Evolutionary conservation across 2,329 filamentous ascomycete species (phyloP), one percentile per base, ranked within the genome.

Genomic region (Trichoderma sp.): DNA sequence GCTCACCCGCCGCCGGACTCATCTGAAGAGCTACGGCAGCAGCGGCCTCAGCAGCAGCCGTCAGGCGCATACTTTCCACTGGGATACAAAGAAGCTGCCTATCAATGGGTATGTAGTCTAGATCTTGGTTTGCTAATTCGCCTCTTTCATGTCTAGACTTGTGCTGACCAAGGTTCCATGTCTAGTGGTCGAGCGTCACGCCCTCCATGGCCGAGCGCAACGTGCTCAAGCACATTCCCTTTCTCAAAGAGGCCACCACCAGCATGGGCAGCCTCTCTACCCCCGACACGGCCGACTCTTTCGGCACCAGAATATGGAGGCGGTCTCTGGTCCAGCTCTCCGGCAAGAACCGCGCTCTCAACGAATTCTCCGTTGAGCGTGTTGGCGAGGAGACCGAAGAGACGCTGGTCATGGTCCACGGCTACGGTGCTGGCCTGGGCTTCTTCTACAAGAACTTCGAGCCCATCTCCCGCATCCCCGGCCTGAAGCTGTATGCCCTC

Each of bases 391-490:
- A 91, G 5, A 88, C 90, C 0, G 91, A 97, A 61, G 91, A 98
- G 78, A 96, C 93, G 57, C 85, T 99, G 17, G 95, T 99, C 58
- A 97, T 99, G 89, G 85, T 99, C 5, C 96, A 99, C 79, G 96
- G 96, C 73, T 99, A 99, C 81, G 96, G 96, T 61, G 96, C 96
- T 2, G 96, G 96, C 0, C 87, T 99, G 0, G 96, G 95, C 26
- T 98, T 99, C 83, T 99, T 97, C 86, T 99, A 98, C 86, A 95
- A 96, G 83, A 99, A 99, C 80, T 97, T 97, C 73, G 96, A 99
- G 81, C 90, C 91, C 6, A 83, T 99, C 39, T 95, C 92, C 59
- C 90, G 95, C 20, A 84, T 90, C 1, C 85, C 87, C 32, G 94
- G 95, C 32, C 97, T 96, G 90, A 95, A 93, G 77, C 83, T 99